Conservation (phyloP, 331 rosid genomes). For the Telfairia occidentalis region DNA sequence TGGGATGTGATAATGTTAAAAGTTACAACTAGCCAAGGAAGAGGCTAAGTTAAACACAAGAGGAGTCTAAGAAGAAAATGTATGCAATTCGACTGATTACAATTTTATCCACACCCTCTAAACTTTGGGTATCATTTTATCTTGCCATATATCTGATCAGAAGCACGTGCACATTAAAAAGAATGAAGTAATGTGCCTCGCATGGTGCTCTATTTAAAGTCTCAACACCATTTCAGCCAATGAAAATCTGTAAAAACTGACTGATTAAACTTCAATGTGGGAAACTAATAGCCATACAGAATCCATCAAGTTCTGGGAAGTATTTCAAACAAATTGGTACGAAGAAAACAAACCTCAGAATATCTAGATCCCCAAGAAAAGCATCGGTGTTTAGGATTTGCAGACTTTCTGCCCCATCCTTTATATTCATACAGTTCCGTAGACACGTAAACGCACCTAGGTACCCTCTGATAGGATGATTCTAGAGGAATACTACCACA, state of each 20-base stretch:
- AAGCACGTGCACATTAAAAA: neutral
- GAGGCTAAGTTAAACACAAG: neutral
- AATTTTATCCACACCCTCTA: neutral
- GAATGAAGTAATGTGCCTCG: neutral
- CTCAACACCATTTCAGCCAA: neutral
- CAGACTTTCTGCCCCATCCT: slow-evolving; percentile 73
- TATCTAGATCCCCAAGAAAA: slow-evolving; percentile 74
- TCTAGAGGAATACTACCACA: slow-evolving; percentile 98
- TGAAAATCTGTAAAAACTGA: neutral
- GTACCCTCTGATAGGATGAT: slow-evolving; percentile 73
- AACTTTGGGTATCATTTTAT: neutral
- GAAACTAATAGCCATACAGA: neutral
- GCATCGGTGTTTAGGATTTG: slow-evolving; percentile 60
- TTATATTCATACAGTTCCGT: slow-evolving; percentile 71
- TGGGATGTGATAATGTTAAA: too few species aligned
- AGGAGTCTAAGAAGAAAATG: neutral
- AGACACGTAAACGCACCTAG: slow-evolving; percentile 82
- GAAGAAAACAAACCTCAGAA: slow-evolving; percentile 59
- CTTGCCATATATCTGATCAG: neutral
- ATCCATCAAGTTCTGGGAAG: neutral
- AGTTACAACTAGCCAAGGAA: neutral
- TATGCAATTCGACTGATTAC: neutral
- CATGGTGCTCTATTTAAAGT: neutral
- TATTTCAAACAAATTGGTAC: neutral
- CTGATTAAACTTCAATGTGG: neutral